Evolutionary conservation across 805 yeast species (phyloP).

Genomic region (Lipomyces japonicus): DNA sequence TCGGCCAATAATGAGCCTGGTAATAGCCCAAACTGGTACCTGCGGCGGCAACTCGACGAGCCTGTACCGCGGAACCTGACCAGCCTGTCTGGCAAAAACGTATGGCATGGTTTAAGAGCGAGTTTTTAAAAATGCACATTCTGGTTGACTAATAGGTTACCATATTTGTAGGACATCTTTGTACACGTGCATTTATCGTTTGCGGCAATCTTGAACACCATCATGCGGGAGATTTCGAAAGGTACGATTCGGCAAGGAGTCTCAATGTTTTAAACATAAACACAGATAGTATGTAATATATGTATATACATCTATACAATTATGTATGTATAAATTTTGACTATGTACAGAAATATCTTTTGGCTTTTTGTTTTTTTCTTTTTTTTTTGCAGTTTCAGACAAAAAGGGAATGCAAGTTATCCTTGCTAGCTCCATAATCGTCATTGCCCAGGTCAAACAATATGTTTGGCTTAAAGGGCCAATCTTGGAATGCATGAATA

Average conservation of each 20-base stretch:
- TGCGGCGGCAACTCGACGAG: conserved; percentile 9
- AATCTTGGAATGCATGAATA: conserved; percentile 51
- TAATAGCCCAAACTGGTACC: conserved; percentile 5
- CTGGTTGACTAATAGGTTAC: not conserved
- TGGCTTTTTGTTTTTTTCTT: too few species aligned
- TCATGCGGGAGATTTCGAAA: conserved; percentile 1
- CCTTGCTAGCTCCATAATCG: not conserved
- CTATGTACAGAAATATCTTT: too few species aligned
- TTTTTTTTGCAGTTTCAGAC: too few species aligned
- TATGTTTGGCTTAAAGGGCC: conserved; percentile 84
- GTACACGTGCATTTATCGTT: conserved; percentile 7
- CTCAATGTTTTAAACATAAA: not conserved
- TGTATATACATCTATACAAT: too few species aligned
- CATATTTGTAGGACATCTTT: conserved; percentile 1
- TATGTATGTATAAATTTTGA: too few species aligned
- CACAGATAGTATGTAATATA: not conserved
- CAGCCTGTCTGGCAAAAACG: conserved; percentile 6
- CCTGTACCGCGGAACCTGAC: conserved; percentile 5
- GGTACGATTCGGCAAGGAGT: conserved; percentile 1
- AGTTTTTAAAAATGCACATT: not conserved
- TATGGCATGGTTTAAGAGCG: not conserved
- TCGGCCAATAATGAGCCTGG: not conserved
- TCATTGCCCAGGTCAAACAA: conserved; percentile 45
- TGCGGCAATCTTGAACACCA: conserved; percentile 1
- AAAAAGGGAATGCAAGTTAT: not conserved